Percentiles rank a stretch among this genome's conserved stretches.
Evolutionary conservation across 768 basidiomycete species (phyloP).

Genomic region (Brasilioporus rufonigricans): DNA sequence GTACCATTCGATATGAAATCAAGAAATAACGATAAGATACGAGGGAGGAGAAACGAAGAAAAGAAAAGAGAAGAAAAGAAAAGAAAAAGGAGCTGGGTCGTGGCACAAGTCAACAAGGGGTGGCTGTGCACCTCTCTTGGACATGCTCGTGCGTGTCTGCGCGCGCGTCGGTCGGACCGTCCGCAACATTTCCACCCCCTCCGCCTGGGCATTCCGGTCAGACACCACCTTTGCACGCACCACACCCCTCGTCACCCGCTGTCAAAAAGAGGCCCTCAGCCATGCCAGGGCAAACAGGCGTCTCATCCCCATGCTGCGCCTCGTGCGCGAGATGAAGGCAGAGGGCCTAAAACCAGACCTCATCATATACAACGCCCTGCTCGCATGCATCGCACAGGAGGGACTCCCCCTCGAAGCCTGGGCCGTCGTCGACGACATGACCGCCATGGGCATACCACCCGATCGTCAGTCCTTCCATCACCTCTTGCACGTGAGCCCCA

Average conservation of each 20-base stretch:
- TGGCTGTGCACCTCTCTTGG: conserved; percentile 22
- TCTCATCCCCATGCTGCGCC: conserved; percentile 40
- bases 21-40: too few species aligned
- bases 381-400: conserved; percentile 46
- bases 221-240: conserved; percentile 28
- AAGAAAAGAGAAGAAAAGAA: too few species aligned
- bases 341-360: conserved; percentile 51
- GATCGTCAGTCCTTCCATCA: conserved; percentile 53
- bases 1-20: too few species aligned
- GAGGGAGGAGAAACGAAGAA: too few species aligned
- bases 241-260: conserved; percentile 26
- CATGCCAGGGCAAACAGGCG: conserved; percentile 36
- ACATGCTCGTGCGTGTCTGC: conserved; percentile 9
- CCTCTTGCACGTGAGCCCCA: conserved; percentile 53
- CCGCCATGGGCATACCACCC: conserved; percentile 45
- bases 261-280: conserved; percentile 31
- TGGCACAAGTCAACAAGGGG: conserved; percentile 17
- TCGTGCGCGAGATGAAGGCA: conserved; percentile 58
- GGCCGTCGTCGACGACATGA: conserved; percentile 73
- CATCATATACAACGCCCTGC: conserved; percentile 54
- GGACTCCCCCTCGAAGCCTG: conserved; percentile 50
- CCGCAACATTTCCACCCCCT: too few species aligned
- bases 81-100: too few species aligned
- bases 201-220: conserved; percentile 23
- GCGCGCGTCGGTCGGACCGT: neutral